Base-by-base conservation (phyloP, 2,329 filamentous ascomycete species). In the Phaeosphaeriaceae sp. region DNA sequence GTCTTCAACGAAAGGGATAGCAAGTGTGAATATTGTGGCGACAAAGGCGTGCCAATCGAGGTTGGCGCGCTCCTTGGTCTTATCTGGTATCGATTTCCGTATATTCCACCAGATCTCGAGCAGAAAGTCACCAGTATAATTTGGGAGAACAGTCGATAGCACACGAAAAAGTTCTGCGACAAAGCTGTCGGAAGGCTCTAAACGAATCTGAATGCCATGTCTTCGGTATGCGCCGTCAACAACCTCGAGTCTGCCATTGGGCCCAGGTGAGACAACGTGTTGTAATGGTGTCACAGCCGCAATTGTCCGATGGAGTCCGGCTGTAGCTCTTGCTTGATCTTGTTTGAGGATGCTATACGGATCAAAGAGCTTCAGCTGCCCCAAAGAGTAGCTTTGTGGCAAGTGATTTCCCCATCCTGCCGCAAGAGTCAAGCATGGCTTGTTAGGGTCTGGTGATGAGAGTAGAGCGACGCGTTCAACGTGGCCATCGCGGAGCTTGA, bases 31-130 rank as follows among this genome's bases (percentile, higher is more conserved):
- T 2, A 82, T 56, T 7, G 79, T 76, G 4, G 77, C 67, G 3
- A 78, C 70, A 27, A 82, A 73, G 6, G 80, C 79, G 5, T 74
- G 65, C 73, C 77, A 80, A 21, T 79, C 76, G 20, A 65, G 57
- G 42, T 66, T 64, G 9, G 46, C 49, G 10, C 56, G 57, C 33
- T 62, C 53, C 11, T 52, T 22, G 22, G 53, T 20, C 20, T 68
- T 62, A 2, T 50, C 53, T 9, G 65, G 51, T 4, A 73, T 48
- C 22, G 60, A 60, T 33, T 69, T 73, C 27, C 70, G 70, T 25
- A 77, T 71, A 45, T 69, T 72, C 76, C 77, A 79, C 74, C 74
- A 79, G 17, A 77, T 70, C 41, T 75, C 71, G 9, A 78, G 58
- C 9, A 79, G 61, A 31, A 77, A 72, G 42, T 79, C 74, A 2